Conservation (phyloP, 2,329 filamentous ascomycete species). For the Emericellopsis atlantica region DNA sequence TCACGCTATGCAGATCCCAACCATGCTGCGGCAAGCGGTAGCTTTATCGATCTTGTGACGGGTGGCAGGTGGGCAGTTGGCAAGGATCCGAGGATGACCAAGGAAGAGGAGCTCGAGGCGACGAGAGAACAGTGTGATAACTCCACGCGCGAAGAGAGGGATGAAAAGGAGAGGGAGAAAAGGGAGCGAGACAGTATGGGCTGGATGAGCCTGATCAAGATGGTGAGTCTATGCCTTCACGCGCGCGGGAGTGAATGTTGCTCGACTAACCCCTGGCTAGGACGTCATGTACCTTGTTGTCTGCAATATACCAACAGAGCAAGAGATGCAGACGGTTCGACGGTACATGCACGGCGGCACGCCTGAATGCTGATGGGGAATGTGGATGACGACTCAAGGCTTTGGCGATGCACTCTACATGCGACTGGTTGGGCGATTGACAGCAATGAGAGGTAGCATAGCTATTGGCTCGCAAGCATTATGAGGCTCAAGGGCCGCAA, state of each 20-base stretch:
- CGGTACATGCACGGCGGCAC: too few relatives aligned
- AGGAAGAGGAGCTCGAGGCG: not conserved
- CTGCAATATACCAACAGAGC: not conserved
- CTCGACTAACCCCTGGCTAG: not conserved
- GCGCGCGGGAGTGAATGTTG: not conserved
- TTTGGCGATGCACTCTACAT: too few relatives aligned
- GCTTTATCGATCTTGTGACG: constrained; percentile 11
- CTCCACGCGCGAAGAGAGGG: not conserved
- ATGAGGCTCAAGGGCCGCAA: too few relatives aligned
- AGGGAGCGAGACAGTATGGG: not conserved
- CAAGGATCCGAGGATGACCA: not conserved
- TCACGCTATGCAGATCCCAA: constrained; percentile 14
- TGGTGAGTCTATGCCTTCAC: not conserved
- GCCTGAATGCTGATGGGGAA: too few relatives aligned
- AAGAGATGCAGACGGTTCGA: not conserved
- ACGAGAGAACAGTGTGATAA: not conserved
- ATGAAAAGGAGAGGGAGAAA: constrained; percentile 2
- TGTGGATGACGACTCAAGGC: too few relatives aligned
- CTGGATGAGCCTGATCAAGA: not conserved
- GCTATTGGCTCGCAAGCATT: too few relatives aligned
- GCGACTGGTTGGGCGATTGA: too few relatives aligned
- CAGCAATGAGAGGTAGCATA: too few relatives aligned
- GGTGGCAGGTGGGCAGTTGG: constrained; percentile 5
- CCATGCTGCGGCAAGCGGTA: constrained; percentile 12
- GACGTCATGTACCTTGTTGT: not conserved